These are phyloP conservation scores for Cryphonectria parasitica DNA, from an alignment of 2,329 filamentous ascomycete species.

Conservation along the genomic window DNA sequence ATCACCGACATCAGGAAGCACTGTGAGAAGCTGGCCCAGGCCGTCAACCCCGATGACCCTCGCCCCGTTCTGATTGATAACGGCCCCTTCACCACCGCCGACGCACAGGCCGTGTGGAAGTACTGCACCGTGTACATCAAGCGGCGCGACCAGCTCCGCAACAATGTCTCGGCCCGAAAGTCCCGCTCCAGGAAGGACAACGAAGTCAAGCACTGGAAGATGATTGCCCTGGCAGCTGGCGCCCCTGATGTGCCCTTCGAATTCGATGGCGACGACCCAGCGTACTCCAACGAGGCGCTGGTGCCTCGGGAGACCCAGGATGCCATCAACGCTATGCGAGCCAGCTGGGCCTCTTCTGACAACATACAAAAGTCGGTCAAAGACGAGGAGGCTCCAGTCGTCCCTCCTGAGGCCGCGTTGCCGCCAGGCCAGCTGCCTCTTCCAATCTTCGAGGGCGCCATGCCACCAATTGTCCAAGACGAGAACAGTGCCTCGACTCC, in stretches of 20 bases:
- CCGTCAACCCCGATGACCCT: background rate
- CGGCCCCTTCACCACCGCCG: constrained; percentile 11
- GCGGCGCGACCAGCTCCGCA: constrained; percentile 26
- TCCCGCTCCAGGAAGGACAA: constrained; percentile 23
- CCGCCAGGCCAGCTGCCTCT: background rate
- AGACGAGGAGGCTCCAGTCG: background rate
- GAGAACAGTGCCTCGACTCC: background rate
- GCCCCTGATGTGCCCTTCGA: constrained; percentile 17
- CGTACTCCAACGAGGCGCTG: background rate
- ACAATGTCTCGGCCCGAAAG: constrained; percentile 26
- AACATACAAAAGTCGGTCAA: background rate
- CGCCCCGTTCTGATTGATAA: background rate
- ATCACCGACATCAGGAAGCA: constrained; percentile 28
- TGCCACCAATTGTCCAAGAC: no score
- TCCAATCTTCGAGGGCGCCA: background rate
- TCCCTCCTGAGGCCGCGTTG: background rate
- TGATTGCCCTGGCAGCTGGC: constrained; percentile 21
- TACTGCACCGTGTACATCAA: constrained; percentile 27
- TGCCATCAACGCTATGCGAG: constrained; percentile 1
- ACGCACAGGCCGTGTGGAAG: constrained; percentile 26
- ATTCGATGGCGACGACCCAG: constrained; percentile 5
- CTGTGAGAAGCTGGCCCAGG: constrained; percentile 18
- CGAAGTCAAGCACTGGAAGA: constrained; percentile 25
- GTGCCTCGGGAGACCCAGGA: constrained; percentile 3
- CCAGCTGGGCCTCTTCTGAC: background rate